Evolutionary conservation across 805 yeast genomes (phyloP).

Genomic region (Pichia cabralensis): DNA sequence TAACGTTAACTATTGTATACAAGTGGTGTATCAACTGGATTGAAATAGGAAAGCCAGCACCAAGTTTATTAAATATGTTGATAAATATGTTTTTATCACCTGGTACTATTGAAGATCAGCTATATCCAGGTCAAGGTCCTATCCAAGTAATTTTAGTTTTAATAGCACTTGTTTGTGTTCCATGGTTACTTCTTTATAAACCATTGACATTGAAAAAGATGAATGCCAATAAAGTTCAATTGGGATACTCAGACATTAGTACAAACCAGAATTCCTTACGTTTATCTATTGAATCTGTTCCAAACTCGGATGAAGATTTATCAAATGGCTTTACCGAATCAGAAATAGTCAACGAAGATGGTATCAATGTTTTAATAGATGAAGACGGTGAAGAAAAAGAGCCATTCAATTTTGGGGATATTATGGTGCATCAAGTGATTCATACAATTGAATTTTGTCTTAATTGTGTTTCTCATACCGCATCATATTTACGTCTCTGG

Average conservation of each 20-base stretch:
- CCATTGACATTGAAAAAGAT: constrained; percentile 39
- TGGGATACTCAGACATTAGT: constrained; percentile 42
- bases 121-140: constrained; percentile 54
- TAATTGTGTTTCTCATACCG: constrained; percentile 73
- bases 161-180: constrained; percentile 59
- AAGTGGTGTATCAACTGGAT: constrained; percentile 72
- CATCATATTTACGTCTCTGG: constrained; percentile 70
- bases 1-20: constrained; percentile 55
- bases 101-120: constrained; percentile 54
- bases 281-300: constrained; percentile 8
- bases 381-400: constrained; percentile 32
- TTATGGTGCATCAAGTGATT: constrained; percentile 70
- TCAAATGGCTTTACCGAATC: constrained; percentile 9
- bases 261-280: constrained; percentile 1
- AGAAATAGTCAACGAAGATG: constrained; percentile 23
- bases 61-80: constrained; percentile 64
- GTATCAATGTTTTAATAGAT: constrained; percentile 7
- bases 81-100: constrained; percentile 71
- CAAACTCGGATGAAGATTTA: not conserved
- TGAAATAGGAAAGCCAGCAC: constrained; percentile 51
- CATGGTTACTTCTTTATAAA: constrained; percentile 60
- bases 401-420: constrained; percentile 47
- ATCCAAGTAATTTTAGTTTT: constrained; percentile 50
- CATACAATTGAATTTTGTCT: constrained; percentile 75
- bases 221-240: constrained; percentile 40